Evolutionary conservation across 2,329 filamentous ascomycete genomes (phyloP), one percentile per base, ranked within the genome.

Genomic region (Calonectria pteridis): DNA sequence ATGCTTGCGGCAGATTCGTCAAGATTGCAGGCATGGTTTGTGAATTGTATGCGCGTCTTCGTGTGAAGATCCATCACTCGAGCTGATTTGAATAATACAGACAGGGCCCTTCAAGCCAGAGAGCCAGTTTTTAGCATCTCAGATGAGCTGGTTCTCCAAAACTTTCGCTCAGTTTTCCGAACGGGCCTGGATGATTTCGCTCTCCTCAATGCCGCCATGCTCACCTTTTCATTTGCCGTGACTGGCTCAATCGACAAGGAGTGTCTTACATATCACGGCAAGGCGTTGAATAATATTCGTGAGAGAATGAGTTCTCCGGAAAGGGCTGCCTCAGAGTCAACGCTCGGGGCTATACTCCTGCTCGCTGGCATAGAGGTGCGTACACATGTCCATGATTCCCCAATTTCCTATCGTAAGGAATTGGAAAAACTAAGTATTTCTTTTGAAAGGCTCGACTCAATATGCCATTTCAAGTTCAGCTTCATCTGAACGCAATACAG

Each of bases 351-450:
- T 0, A 87, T 88, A 73, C 23, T 88, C 6, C 78, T 88, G 0
- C 77, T 87, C 0, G 85, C 85, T 14, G 85, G 86, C 0, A 76
- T 86, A 1, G 86, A 87, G 81, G 86, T 86, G 1, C 68, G 84
- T 46, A 71, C 6, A 20, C 20, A 37, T 23, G 58, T 53, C 69
- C 14, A 16, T 31, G 11, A 1, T 20, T 2, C 16, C 37, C n/a
- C n/a, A 65, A 33, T 62, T 53, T 20, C 1, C 18, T 23, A 18
- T 29, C 13, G 7, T 1, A 7, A 16, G 9, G 13, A 4, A 11
- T 40, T 11, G 1, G 28, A 76, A 63, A 23, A 23, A 0, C 69
- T 76, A 1, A 80, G 2, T 43, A 69, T 62, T n/a, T 33, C 35
- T 0, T 33, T 37, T 0, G 3, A 1, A 14, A 87, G 85, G 83